Percentiles rank a stretch among this genome's conserved stretches.
Evolutionary conservation across 768 basidiomycete genomes (phyloP).

Genomic region (Myochromella boudieri): DNA sequence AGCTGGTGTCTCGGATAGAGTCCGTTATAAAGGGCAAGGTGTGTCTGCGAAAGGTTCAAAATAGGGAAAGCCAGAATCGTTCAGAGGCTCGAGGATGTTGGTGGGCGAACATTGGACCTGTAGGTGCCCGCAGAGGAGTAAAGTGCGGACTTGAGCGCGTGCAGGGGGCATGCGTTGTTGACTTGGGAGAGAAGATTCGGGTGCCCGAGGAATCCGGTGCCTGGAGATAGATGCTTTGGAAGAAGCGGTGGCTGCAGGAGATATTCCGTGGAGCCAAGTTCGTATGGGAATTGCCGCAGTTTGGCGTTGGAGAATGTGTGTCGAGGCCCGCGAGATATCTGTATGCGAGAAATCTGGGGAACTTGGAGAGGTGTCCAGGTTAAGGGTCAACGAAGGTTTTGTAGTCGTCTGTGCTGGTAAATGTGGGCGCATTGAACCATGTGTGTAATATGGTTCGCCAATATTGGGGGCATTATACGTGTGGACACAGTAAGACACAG

Average conservation of each 20-base stretch:
- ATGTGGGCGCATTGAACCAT: too few relatives aligned
- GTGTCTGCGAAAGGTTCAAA: constrained; percentile 57
- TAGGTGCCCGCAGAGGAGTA: constrained; percentile 1
- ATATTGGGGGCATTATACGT: too few relatives aligned
- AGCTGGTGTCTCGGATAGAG: constrained; percentile 19
- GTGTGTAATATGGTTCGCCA: too few relatives aligned
- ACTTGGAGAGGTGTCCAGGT: constrained; percentile 44
- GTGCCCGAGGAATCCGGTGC: constrained; percentile 16
- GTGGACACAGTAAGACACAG: too few relatives aligned
- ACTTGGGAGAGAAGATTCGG: constrained; percentile 16
- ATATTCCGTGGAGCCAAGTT: constrained; percentile 37
- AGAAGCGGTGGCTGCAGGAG: constrained; percentile 35
- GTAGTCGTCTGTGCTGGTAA: constrained; percentile 60
- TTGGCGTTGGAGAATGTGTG: constrained; percentile 47
- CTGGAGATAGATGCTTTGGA: constrained; percentile 33
- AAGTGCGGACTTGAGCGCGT: too few relatives aligned
- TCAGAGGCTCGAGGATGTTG: constrained; percentile 18
- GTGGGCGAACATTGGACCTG: constrained; percentile 13
- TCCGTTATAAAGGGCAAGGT: constrained; percentile 28
- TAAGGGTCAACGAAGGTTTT: constrained; percentile 45
- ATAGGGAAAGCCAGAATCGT: constrained; percentile 32
- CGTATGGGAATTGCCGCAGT: constrained; percentile 44
- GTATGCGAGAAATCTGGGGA: constrained; percentile 76
- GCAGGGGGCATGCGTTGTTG: not conserved
- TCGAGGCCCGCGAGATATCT: constrained; percentile 69